A percentile compares a stretch with the other conserved stretches of the same genome.
These are phyloP conservation scores for Sparassis latifolia DNA, from an alignment of 1,284 basidiomycete genomes.

Conservation along the genomic window DNA sequence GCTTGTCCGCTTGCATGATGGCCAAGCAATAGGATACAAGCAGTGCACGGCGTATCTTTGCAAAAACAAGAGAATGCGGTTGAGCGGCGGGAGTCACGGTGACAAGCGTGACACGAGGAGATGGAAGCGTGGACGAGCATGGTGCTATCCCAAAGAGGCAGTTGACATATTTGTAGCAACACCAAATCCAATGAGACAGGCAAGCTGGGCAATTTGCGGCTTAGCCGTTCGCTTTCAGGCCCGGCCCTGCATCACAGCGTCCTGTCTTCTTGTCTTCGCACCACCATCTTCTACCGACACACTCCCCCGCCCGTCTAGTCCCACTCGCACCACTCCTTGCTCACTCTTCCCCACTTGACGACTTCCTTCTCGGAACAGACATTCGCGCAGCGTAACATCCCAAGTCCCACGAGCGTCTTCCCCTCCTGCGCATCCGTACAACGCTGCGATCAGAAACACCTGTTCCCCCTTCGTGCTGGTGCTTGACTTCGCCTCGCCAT, in stretches of 20 bases:
- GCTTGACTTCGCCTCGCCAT: conserved; percentile 30
- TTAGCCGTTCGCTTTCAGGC: conserved; percentile 24
- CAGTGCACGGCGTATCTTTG: background rate
- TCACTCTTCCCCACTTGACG: background rate
- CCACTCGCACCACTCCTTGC: background rate
- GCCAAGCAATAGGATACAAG: background rate
- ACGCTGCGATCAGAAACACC: background rate
- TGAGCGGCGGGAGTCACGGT: background rate
- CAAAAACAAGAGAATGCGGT: too few relatives aligned
- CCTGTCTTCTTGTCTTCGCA: conserved; percentile 11
- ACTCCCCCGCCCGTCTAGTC: conserved; percentile 5
- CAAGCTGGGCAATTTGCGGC: conserved; percentile 27
- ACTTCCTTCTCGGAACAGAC: conserved; percentile 4
- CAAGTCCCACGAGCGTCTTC: conserved; percentile 12
- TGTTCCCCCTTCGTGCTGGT: conserved; percentile 5
- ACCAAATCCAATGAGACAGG: conserved; percentile 28
- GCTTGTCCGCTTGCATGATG: background rate
- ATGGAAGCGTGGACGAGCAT: conserved; percentile 23
- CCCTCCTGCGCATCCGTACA: background rate
- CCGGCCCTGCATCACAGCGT: conserved; percentile 22
- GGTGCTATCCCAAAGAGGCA: conserved; percentile 22
- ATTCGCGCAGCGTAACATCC: conserved; percentile 6
- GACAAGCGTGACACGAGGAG: conserved; percentile 18
- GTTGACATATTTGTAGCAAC: conserved; percentile 28
- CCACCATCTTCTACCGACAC: conserved; percentile 10